Evolutionary conservation across 495 filamentous ascomycete species (phyloP).

Genomic region (Aspergillus carlsbadensis): DNA sequence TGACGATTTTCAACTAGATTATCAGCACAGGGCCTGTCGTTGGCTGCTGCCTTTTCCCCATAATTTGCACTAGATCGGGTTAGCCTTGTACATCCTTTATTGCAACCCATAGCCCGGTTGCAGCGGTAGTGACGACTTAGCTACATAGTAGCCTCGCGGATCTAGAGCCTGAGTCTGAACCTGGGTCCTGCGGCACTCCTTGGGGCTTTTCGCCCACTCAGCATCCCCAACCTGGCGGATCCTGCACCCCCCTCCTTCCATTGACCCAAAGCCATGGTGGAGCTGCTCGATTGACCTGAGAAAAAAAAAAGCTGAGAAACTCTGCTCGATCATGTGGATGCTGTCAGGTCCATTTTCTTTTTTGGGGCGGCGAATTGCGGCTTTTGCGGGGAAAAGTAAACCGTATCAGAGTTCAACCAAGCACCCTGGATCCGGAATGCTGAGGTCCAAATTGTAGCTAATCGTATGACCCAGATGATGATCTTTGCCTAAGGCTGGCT

Average conservation of each 20-base stretch:
- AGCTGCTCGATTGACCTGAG: constrained; percentile 19
- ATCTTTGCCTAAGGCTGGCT: constrained; percentile 20
- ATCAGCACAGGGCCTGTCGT: constrained; percentile 9
- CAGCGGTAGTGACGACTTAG: constrained; percentile 18
- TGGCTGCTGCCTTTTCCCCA: constrained; percentile 14
- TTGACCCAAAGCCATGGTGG: constrained; percentile 19
- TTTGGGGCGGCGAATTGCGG: constrained; percentile 33
- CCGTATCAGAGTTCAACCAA: constrained; percentile 28
- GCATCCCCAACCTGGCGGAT: constrained; percentile 21
- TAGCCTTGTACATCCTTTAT: constrained; percentile 15
- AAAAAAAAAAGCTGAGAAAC: constrained; percentile 22
- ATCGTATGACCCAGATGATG: constrained; percentile 30
- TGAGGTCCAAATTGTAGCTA: constrained; percentile 23
- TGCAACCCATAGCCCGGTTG: constrained; percentile 16
- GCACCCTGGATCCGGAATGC: constrained; percentile 23
- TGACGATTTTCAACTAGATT: constrained; percentile 15
- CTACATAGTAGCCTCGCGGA: constrained; percentile 19
- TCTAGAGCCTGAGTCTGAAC: constrained; percentile 20
- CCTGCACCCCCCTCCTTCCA: constrained; percentile 16
- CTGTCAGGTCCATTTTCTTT: constrained; percentile 28
- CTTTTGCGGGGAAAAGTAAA: constrained; percentile 30
- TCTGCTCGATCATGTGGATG: constrained; percentile 32
- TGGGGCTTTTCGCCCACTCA: constrained; percentile 21
- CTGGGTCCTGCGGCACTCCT: constrained; percentile 21
- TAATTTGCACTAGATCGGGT: constrained; percentile 16